These are phyloP conservation scores for Geranomyces michiganensis DNA, from an alignment of 192 early-diverging fungal genomes.

Conservation along the genomic window DNA sequence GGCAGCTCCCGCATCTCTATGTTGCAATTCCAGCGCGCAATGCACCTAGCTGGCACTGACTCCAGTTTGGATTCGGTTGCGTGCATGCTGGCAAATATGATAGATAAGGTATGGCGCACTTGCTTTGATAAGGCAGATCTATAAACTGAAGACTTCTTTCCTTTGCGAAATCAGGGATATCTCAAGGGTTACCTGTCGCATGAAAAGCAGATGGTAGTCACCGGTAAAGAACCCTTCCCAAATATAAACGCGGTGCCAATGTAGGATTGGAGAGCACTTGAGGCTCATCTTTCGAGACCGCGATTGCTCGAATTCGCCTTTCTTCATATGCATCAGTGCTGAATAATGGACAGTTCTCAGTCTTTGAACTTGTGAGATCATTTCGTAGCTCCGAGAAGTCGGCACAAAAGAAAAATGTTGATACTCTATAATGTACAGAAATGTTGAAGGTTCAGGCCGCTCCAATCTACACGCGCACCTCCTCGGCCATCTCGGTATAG, in stretches of 20 bases:
- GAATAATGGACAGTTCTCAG: too few species aligned
- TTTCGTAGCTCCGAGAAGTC: too few species aligned
- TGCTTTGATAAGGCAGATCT: neutral
- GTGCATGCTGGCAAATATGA: constrained; percentile 87
- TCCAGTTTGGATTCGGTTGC: constrained; percentile 75
- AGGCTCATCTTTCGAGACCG: neutral
- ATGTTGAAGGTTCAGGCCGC: too few species aligned
- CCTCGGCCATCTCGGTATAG: constrained; percentile 31
- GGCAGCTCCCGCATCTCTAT: constrained; percentile 64
- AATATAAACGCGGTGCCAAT: constrained; percentile 30
- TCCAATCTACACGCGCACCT: constrained; percentile 14
- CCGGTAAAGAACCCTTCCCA: constrained; percentile 80
- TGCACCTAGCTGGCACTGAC: constrained; percentile 60
- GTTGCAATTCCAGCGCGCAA: constrained; percentile 61
- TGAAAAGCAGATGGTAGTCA: constrained; percentile 75
- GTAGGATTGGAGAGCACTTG: constrained; percentile 4
- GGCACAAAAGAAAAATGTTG: too few species aligned
- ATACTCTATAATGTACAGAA: too few species aligned
- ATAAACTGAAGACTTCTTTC: neutral
- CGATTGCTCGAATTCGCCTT: too few species aligned
- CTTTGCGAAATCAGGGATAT: constrained; percentile 59
- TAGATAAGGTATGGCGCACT: constrained; percentile 66
- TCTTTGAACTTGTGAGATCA: too few species aligned
- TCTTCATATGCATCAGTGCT: too few species aligned
- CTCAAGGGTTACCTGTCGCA: constrained; percentile 88